A percentile compares a stretch with the other conserved stretches of the same genome.
These are phyloP conservation scores for Kazachstania viticola DNA, from an alignment of 805 yeast genomes.

Conservation along the genomic window DNA sequence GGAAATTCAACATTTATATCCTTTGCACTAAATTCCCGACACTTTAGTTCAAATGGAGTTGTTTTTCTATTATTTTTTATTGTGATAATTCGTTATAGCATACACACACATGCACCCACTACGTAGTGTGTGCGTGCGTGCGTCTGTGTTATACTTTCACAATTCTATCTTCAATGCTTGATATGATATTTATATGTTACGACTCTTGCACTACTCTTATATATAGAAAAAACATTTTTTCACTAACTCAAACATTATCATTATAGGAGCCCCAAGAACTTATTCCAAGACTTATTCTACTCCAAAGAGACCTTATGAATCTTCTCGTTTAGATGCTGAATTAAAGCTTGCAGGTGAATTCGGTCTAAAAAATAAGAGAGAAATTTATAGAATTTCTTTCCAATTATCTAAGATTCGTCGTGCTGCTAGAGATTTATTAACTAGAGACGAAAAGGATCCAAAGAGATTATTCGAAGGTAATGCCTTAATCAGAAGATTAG, in stretches of 20 bases:
- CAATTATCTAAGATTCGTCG: conserved; percentile 99
- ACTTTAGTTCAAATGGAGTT: conserved; percentile 42
- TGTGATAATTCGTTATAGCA: no score
- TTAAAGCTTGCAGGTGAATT: conserved; percentile 98
- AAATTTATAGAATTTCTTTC: conserved; percentile 98
- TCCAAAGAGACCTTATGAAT: conserved; percentile 98
- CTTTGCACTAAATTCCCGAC: conserved; percentile 65
- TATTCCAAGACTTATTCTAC: conserved; percentile 98
- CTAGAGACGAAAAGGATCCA: conserved; percentile 99
- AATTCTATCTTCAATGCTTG: no score
- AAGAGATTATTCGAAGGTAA: conserved; percentile 99
- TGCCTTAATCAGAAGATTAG: conserved; percentile 98
- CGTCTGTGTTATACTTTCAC: no score
- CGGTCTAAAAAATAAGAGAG: conserved; percentile 99
- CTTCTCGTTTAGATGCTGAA: conserved; percentile 98
- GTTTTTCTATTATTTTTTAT: no score
- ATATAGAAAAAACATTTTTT: no score
- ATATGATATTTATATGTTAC: no score
- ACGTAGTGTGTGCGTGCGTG: no score
- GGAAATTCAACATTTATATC: not conserved
- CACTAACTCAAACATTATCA: conserved; percentile 1
- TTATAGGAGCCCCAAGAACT: conserved; percentile 94
- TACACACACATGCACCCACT: no score
- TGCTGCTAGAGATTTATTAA: conserved; percentile 99
- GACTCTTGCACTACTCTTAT: no score